These are phyloP conservation scores for Candida pseudoviswanathii DNA, from an alignment of 1,139 yeast genomes.

Conservation along the genomic window DNA sequence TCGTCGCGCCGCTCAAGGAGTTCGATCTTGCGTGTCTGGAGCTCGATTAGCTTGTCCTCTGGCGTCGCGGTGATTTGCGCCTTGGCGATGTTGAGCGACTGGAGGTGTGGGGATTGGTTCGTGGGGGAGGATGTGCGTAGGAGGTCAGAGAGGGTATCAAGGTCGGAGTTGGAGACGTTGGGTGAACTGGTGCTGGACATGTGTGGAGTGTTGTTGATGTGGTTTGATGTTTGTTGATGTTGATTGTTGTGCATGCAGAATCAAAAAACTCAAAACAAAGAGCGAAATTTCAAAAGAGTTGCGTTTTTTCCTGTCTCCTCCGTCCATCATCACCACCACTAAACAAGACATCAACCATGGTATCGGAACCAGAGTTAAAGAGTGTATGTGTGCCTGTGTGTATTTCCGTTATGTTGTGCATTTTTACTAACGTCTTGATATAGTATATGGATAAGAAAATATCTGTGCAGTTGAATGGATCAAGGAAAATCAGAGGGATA, in stretches of 20 bases:
- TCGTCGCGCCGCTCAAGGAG: constrained; percentile 23
- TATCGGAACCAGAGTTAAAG: constrained; percentile 64
- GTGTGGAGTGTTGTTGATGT: neutral
- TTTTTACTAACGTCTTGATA: constrained; percentile 24
- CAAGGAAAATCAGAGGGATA: constrained; percentile 70
- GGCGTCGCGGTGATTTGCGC: constrained; percentile 2
- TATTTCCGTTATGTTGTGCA: neutral
- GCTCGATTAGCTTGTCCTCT: constrained; percentile 15
- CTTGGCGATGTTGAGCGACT: constrained; percentile 3
- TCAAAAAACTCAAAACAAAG: constrained; percentile 4
- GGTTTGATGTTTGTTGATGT: neutral
- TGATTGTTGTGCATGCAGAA: neutral
- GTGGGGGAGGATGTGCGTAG: constrained; percentile 11
- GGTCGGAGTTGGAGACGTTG: constrained; percentile 6
- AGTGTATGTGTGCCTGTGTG: constrained; percentile 31
- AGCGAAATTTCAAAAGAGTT: neutral
- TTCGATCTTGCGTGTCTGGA: constrained; percentile 24
- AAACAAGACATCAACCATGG: constrained; percentile 36
- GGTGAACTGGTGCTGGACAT: constrained; percentile 7
- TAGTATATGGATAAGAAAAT: constrained; percentile 80
- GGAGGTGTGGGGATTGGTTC: neutral
- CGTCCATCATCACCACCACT: neutral
- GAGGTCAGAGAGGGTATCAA: constrained; percentile 9
- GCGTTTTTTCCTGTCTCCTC: neutral
- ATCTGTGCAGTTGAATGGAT: constrained; percentile 70